These are phyloP conservation scores for Kwoniella newhampshirensis DNA, from an alignment of 768 basidiomycete species.

Conservation along the genomic window DNA sequence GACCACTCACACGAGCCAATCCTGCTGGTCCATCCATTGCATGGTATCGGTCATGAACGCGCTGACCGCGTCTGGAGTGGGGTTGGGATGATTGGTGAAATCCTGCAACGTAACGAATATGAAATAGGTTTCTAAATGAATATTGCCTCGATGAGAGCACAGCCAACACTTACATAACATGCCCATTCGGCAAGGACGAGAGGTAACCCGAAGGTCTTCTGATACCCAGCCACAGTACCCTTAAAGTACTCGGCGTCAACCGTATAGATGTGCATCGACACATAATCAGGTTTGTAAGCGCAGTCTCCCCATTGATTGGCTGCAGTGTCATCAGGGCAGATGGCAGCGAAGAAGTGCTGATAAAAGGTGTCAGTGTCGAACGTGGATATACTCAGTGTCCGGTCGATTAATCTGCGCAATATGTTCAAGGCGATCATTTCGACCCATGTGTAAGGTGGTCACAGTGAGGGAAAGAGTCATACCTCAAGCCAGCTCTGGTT, in stretches of 20 bases:
- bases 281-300: conserved; percentile 21
- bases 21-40: conserved; percentile 23
- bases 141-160: too few relatives aligned
- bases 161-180: conserved; percentile 19
- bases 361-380: too few relatives aligned
- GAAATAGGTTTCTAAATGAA: background rate
- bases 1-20: conserved; percentile 21
- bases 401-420: too few relatives aligned
- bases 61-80: conserved; percentile 8
- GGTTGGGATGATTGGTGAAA: background rate
- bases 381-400: too few relatives aligned
- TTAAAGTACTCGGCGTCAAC: conserved; percentile 14
- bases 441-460: too few relatives aligned
- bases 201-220: conserved; percentile 14
- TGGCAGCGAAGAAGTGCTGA: conserved; percentile 23
- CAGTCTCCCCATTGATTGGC: conserved; percentile 12
- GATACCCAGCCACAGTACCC: conserved; percentile 8
- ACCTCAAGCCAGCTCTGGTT: conserved; percentile 30
- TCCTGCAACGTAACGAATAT: background rate
- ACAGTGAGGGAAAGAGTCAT: too few relatives aligned
- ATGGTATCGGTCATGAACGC: conserved; percentile 18
- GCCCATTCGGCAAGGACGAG: conserved; percentile 29
- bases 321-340: conserved; percentile 18
- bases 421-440: too few relatives aligned
- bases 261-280: conserved; percentile 21